phyloP scores from a whole-genome alignment of 805 yeast genomes.

The Candida glaebosa region DNA sequence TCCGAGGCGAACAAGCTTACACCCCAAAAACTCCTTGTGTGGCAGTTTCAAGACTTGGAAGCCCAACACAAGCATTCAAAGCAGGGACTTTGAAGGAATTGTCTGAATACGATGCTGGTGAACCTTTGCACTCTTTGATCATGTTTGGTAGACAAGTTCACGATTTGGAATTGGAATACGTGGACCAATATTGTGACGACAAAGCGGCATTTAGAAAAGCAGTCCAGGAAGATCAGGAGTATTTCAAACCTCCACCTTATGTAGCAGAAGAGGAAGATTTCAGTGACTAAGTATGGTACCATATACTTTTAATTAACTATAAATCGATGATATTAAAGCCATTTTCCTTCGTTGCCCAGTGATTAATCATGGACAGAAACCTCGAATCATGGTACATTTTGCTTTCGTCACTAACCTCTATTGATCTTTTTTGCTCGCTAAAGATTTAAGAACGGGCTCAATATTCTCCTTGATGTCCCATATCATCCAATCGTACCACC shows the following conservation, averaged over 20 bases:
- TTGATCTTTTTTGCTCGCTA: conserved; percentile 12
- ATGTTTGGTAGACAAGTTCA: conserved; percentile 92
- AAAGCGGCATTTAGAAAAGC: conserved; percentile 45
- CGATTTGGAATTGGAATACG: conserved; percentile 84
- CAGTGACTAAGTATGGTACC: conserved; percentile 9
- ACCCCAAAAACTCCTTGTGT: conserved; percentile 88
- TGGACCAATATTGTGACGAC: conserved; percentile 72
- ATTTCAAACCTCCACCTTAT: conserved; percentile 69
- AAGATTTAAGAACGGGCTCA: conserved; percentile 12
- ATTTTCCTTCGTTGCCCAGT: too few species aligned
- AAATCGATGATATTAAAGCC: too few species aligned
- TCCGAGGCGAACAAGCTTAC: conserved; percentile 72
- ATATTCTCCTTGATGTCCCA: conserved; percentile 40
- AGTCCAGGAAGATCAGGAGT: conserved; percentile 59
- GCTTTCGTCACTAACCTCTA: too few species aligned
- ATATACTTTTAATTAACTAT: conserved; percentile 2
- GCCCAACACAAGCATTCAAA: conserved; percentile 76
- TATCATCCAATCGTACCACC: conserved; percentile 45
- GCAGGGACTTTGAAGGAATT: conserved; percentile 81
- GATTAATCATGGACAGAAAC: too few species aligned
- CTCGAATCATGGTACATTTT: too few species aligned
- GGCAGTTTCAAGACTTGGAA: conserved; percentile 87
- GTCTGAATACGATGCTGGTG: conserved; percentile 85
- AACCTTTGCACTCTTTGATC: conserved; percentile 87
- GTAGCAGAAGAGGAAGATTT: conserved; percentile 41